These are phyloP conservation scores for Oxytropis ochrocephala DNA, from an alignment of 306 rosid species.

Conservation along the genomic window DNA sequence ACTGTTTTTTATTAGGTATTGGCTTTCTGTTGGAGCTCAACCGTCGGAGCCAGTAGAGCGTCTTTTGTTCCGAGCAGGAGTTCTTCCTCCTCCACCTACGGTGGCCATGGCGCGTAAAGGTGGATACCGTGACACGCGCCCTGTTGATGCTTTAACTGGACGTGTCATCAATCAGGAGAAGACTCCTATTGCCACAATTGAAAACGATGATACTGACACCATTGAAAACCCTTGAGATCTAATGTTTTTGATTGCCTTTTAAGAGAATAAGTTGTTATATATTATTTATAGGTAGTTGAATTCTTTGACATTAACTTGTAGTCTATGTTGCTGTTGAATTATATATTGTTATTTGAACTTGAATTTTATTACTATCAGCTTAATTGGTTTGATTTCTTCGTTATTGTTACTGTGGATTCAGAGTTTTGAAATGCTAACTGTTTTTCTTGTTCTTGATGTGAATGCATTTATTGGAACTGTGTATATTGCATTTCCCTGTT, in stretches of 20 bases:
- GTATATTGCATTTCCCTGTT: not conserved
- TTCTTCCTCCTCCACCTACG: constrained; percentile 87
- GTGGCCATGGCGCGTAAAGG: constrained; percentile 83
- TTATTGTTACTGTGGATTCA: not conserved
- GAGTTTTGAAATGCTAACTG: not conserved
- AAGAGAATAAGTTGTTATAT: not conserved
- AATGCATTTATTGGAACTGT: not conserved
- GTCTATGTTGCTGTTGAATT: too few relatives aligned
- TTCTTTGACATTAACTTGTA: too few relatives aligned
- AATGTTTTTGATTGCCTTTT: constrained; percentile 10
- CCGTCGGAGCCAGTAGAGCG: constrained; percentile 88
- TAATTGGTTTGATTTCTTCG: not conserved
- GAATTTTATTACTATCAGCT: too few relatives aligned
- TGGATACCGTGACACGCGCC: constrained; percentile 63
- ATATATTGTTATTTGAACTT: too few relatives aligned
- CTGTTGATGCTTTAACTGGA: constrained; percentile 62
- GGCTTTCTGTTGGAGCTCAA: constrained; percentile 97
- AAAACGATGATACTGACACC: not conserved
- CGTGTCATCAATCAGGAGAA: constrained; percentile 39
- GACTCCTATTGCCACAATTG: constrained; percentile 23
- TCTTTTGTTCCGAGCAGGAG: constrained; percentile 72
- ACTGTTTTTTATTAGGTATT: constrained; percentile 47
- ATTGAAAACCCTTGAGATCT: constrained; percentile 19
- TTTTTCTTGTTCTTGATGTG: too few relatives aligned
- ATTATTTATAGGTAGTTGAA: too few relatives aligned